phyloP scores from a whole-genome alignment of 306 rosid species.

The Casuarina cunninghamiana region DNA sequence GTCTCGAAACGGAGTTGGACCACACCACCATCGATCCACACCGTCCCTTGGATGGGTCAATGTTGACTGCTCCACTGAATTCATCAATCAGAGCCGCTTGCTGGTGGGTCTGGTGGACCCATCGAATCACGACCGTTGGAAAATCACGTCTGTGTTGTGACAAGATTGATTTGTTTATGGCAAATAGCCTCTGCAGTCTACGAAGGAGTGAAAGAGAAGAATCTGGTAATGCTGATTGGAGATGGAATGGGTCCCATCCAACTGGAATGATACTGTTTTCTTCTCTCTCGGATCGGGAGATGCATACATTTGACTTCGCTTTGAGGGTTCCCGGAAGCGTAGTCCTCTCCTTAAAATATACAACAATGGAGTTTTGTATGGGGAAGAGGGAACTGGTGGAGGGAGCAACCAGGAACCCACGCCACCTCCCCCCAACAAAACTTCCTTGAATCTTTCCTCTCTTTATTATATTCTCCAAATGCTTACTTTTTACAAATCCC shows the following conservation, averaged over 20 bases:
- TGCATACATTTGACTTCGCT: constrained; percentile 12
- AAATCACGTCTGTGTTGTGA: not conserved
- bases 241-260: constrained; percentile 26
- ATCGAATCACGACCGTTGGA: constrained; percentile 33
- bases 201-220: not conserved
- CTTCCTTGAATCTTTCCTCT: too few relatives aligned
- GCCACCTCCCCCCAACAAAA: constrained; percentile 7
- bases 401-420: constrained; percentile 26
- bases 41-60: constrained; percentile 41
- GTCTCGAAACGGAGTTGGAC: constrained; percentile 26
- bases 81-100: constrained; percentile 10
- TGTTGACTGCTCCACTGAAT: not conserved
- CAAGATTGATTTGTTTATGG: not conserved
- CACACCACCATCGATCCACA: constrained; percentile 23
- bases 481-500: too few relatives aligned
- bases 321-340: not conserved
- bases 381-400: constrained; percentile 3
- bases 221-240: constrained; percentile 8
- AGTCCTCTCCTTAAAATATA: not conserved
- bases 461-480: too few relatives aligned
- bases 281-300: not conserved
- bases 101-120: constrained; percentile 28
- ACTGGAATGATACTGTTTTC: constrained; percentile 6
- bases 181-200: not conserved
- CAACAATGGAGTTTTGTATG: not conserved